A percentile compares a stretch with the other conserved stretches of the same genome.
Conservation (phyloP, 208 protist genomes). For the Crithidia brevicula region DNA sequence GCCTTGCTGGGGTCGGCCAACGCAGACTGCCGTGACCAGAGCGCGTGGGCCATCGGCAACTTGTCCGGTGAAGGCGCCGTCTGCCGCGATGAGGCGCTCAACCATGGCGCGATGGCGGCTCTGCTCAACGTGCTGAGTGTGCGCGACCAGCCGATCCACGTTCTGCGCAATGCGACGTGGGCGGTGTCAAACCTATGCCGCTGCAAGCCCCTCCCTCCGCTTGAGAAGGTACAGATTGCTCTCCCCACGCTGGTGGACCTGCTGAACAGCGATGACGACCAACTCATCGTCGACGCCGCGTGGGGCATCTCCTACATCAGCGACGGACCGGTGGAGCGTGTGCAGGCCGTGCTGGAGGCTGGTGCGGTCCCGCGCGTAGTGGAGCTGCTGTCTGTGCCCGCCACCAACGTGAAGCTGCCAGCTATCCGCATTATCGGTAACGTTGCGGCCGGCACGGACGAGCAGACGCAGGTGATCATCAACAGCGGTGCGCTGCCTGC, state of each 20-base stretch:
- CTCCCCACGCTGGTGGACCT: conserved; percentile 92
- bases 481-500: conserved; percentile 86
- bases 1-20: conserved; percentile 89
- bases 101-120: conserved; percentile 67
- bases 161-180: conserved; percentile 97
- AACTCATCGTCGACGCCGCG: conserved; percentile 96
- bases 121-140: conserved; percentile 77
- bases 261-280: conserved; percentile 89
- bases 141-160: conserved; percentile 58
- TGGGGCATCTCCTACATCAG: conserved; percentile 98
- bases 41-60: conserved; percentile 99
- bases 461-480: conserved; percentile 97
- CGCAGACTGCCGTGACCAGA: conserved; percentile 97
- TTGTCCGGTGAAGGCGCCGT: conserved; percentile 96
- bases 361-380: conserved; percentile 91
- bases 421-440: conserved; percentile 98
- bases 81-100: conserved; percentile 95
- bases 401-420: conserved; percentile 89
- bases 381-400: conserved; percentile 90
- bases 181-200: conserved; percentile 98
- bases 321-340: conserved; percentile 95
- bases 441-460: conserved; percentile 98
- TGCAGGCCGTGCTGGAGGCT: conserved; percentile 95
- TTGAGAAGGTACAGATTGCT: conserved; percentile 73
- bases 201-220: conserved; percentile 94